Base-by-base conservation (phyloP, 2,329 filamentous ascomycete species). In the Colletotrichum liriopes region DNA sequence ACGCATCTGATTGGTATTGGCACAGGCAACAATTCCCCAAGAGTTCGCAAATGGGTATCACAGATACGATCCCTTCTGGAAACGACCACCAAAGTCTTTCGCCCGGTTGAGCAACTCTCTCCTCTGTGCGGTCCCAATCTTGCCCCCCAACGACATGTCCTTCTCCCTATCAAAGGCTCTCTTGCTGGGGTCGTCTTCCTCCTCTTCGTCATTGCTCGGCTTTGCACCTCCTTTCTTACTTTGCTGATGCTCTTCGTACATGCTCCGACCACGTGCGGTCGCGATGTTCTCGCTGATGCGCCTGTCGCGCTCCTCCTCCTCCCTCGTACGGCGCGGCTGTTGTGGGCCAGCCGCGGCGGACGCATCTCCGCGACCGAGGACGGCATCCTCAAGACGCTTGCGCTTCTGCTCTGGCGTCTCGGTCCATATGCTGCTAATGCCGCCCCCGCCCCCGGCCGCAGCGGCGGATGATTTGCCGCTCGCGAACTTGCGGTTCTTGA, bases 341-440 rank as follows among this genome's bases (percentile, higher is more conserved):
- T 83, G 83, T 74, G 81, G 84, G 65, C 74, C 80, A 59, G n/a
- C 70, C 14, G 73, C 66, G 16, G 55, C 70, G 41, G 65, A 58
- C 45, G 32, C 45, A 66, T 81, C 84, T 77, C 85, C 83, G 3
- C 95, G 90, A 0, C 95, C 95, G 76, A 98, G 88, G 14, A 97
- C 93, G 65, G 96, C 91, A 79, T 97, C 91, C 76, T 93, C 92
- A 29, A 98, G 83, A 49, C 94, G 88, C 81, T 93, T 92, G 70
- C 93, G 90, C 81, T 97, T 97, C 82, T 98, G 90, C 79, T 96
- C 93, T 0, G 94, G 93, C 11, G 94, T 98, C 81, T 98, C 96
- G 0, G 94, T 95, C 96, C 96, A 98, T 54, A 96, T 90, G 29
- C 90, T 91, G 78, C 89, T 88, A 56, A 94, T 87, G 37, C 67